These are phyloP conservation scores for Ilyonectria mors-panacis DNA, from an alignment of 2,329 filamentous ascomycete species.

Conservation along the genomic window DNA sequence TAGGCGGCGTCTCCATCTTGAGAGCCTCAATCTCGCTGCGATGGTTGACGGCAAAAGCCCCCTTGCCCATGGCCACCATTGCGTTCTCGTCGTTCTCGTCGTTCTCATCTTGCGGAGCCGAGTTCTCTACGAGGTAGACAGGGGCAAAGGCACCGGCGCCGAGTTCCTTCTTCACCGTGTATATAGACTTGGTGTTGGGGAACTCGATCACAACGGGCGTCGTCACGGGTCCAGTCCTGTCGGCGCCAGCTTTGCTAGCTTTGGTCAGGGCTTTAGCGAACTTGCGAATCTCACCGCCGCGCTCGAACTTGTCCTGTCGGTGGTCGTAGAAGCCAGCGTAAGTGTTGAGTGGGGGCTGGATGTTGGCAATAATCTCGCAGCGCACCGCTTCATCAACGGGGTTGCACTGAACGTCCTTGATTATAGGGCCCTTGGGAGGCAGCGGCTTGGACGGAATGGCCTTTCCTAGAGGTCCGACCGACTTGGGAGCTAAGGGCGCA, in stretches of 20 bases:
- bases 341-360: conserved; percentile 79
- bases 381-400: conserved; percentile 86
- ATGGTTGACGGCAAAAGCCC: conserved; percentile 68
- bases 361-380: conserved; percentile 79
- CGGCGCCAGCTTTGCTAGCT: conserved; percentile 69
- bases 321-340: conserved; percentile 89
- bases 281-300: conserved; percentile 83
- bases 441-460: conserved; percentile 56
- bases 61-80: conserved; percentile 71
- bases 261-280: conserved; percentile 79
- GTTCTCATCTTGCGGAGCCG: conserved; percentile 60
- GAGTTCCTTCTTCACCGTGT: conserved; percentile 86
- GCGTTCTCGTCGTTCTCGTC: conserved; percentile 62
- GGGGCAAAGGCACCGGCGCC: conserved; percentile 96
- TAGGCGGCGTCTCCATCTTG: conserved; percentile 93
- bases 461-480: conserved; percentile 53
- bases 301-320: conserved; percentile 73
- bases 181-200: conserved; percentile 74
- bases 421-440: conserved; percentile 77
- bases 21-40: conserved; percentile 82
- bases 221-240: conserved; percentile 72
- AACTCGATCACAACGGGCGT: conserved; percentile 78
- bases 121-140: conserved; percentile 90
- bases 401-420: conserved; percentile 89
- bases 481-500: conserved; percentile 64